Evolutionary conservation across 495 filamentous ascomycete species (phyloP), one percentile per base, ranked within the genome.

Genomic region (Aspergillus heteromorphus): DNA sequence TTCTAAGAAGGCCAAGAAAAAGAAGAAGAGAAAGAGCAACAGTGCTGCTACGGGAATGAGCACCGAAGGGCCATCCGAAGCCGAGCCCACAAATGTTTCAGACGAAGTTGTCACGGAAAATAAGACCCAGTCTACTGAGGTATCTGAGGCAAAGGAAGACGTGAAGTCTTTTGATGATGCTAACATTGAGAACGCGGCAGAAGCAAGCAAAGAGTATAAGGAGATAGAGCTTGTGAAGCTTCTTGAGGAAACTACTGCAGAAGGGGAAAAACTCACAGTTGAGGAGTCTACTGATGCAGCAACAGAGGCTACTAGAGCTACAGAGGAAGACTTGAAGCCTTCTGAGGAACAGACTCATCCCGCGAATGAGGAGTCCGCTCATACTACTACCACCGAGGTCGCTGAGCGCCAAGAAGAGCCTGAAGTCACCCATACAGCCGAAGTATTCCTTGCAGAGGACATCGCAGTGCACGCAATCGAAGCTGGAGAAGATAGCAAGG

Each of bases 1-100:
- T 6, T 61, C 63, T 7, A 75, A 73, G 54, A 74, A 74, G 40
- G 61, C 65, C 13, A 69, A 71, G 55, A 69, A 71, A 53, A 68
- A 66, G 49, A 71, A 71, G 60, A 69, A 71, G 54, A 71, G 67
- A 48, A 70, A 70, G 62, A 54, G 49, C 20, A 68, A 70, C 54
- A 63, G 53, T 6, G 52, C 54, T 19, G 29, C 41, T 57, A 6
- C 25, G 10, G 53, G 51, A 9, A 45, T 56, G 31, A 49, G 17
- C 23, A 48, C 34, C 23, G 41, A 57, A 25, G 34, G 34, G 2
- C 34, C 34, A 13, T 38, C 34, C n/a, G 34, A 14, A 38, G 13
- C 34, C n/a, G 34, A 38, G 34, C 11, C 34, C n/a, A 13, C 13
- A 4, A 38, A 1, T 9, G 3, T 13, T 1, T 9, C 34, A 14